Conservation (phyloP, 805 yeast genomes). For the Schwanniomyces polymorphus region DNA sequence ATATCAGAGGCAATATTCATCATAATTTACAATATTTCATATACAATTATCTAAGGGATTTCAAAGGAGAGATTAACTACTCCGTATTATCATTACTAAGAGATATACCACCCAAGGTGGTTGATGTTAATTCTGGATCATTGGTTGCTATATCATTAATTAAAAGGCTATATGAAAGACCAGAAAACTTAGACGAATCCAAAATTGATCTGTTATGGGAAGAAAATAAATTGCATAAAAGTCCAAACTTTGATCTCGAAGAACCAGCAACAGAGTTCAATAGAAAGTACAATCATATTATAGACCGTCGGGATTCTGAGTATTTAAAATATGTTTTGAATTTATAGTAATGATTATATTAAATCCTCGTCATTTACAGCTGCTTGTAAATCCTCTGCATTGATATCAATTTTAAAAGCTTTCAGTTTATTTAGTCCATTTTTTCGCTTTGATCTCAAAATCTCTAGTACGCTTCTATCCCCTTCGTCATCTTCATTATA, state of each 20-base stretch:
- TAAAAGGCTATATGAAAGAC: background rate
- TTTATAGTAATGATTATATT: background rate
- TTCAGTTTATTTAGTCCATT: conserved; percentile 9
- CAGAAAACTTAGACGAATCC: background rate
- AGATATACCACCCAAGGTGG: conserved; percentile 12
- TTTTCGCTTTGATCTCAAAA: conserved; percentile 13
- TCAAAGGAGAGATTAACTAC: conserved; percentile 7
- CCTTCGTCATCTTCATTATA: conserved; percentile 16
- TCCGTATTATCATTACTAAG: conserved; percentile 9
- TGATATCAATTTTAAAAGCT: conserved; percentile 32
- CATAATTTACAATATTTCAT: conserved; percentile 22
- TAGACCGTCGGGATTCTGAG: conserved; percentile 25
- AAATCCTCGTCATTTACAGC: conserved; percentile 21
- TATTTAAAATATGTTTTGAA: conserved; percentile 16
- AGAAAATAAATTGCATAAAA: conserved; percentile 6
- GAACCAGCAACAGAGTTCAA: conserved; percentile 6
- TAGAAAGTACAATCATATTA: conserved; percentile 17
- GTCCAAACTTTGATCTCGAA: background rate
- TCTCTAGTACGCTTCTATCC: conserved; percentile 20
- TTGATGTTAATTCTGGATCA: conserved; percentile 12
- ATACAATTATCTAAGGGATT: conserved; percentile 19
- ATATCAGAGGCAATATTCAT: conserved; percentile 22
- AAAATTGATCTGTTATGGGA: conserved; percentile 15
- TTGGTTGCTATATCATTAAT: background rate
- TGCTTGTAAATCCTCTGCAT: conserved; percentile 35